These are phyloP conservation scores for Suillus cothurnatus DNA, from an alignment of 768 basidiomycete genomes.

Conservation along the genomic window DNA sequence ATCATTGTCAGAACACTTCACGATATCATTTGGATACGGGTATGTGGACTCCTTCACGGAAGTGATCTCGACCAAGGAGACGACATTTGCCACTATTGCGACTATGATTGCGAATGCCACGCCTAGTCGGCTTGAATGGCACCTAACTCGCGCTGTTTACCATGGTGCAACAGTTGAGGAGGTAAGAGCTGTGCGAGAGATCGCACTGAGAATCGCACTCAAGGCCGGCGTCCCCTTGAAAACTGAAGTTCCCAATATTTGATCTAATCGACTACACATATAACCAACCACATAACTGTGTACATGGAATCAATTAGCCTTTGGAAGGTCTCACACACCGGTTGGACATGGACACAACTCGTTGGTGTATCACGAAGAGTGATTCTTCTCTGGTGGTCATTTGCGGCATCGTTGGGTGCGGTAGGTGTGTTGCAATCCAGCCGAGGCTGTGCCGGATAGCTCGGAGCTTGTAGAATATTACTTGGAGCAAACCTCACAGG, in stretches of 20 bases:
- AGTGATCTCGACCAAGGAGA: constrained; percentile 51
- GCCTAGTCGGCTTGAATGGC: constrained; percentile 66
- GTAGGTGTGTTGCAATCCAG: too few relatives aligned
- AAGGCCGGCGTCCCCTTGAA: constrained; percentile 55
- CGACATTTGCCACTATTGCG: constrained; percentile 59
- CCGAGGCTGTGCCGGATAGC: background rate
- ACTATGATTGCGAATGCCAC: constrained; percentile 63
- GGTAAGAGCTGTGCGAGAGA: constrained; percentile 53
- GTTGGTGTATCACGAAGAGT: background rate
- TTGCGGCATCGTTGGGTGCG: background rate
- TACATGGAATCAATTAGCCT: background rate
- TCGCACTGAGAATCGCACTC: constrained; percentile 53
- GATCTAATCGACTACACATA: background rate
- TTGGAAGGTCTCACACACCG: background rate
- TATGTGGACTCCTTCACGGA: constrained; percentile 51
- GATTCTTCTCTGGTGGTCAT: background rate
- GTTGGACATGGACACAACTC: background rate
- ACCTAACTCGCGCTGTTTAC: constrained; percentile 56
- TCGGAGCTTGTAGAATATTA: background rate
- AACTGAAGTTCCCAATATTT: constrained; percentile 51
- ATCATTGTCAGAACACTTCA: constrained; percentile 49
- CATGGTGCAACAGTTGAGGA: constrained; percentile 58
- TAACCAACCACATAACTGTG: background rate
- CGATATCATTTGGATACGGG: constrained; percentile 57
- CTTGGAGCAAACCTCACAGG: background rate